Evolutionary conservation across 129 eudicot species (phyloP).

Genomic region (Chrysanthemum makinoi): DNA sequence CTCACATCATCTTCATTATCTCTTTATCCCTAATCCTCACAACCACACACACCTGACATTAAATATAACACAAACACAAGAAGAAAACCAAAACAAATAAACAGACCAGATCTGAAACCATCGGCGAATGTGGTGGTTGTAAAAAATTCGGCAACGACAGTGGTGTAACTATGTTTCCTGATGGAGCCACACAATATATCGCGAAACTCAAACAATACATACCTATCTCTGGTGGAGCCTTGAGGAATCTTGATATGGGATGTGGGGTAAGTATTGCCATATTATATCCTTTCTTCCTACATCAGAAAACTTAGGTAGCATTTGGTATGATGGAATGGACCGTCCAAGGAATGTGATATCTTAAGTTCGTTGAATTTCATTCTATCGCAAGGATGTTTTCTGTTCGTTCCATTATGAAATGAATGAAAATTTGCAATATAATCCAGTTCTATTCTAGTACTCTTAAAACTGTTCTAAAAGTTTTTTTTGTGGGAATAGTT

Average conservation of each 20-base stretch:
- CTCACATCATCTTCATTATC: too few relatives aligned
- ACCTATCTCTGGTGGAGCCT: constrained; percentile 74
- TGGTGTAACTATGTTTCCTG: constrained; percentile 99
- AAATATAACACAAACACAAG: too few relatives aligned
- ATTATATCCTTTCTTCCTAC: neutral
- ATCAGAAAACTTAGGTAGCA: neutral
- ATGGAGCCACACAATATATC: constrained; percentile 85
- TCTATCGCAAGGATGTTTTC: neutral
- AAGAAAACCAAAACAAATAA: too few relatives aligned
- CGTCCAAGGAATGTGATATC: too few relatives aligned
- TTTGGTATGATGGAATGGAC: neutral
- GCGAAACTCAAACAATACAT: constrained; percentile 91
- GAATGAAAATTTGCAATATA: neutral
- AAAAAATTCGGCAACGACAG: too few relatives aligned
- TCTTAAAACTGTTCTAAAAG: neutral
- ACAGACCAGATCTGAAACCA: too few relatives aligned
- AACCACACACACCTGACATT: too few relatives aligned
- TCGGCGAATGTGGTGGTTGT: too few relatives aligned
- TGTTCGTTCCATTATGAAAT: neutral
- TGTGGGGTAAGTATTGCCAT: constrained; percentile 70
- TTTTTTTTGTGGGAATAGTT: too few relatives aligned
- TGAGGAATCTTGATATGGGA: constrained; percentile 99
- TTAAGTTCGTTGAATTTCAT: neutral
- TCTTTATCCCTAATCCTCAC: too few relatives aligned
- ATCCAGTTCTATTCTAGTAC: neutral